Evolutionary conservation across 768 basidiomycete species (phyloP).

Genomic region (Psilocybe cubensis): DNA sequence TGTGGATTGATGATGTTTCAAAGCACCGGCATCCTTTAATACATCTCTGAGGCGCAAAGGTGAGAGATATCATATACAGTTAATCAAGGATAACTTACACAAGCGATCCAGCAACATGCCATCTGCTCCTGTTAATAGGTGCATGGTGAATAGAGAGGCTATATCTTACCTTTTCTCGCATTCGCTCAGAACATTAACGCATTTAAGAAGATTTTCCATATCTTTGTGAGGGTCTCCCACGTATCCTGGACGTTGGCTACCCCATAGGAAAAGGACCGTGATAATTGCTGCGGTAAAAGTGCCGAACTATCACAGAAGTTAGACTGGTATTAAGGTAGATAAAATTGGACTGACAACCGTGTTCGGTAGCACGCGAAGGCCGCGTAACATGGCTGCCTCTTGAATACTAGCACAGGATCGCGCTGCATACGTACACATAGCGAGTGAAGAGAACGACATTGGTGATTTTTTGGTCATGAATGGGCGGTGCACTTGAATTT

Average conservation of each 20-base stretch:
- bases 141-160: not conserved
- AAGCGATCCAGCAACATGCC: conserved; percentile 37
- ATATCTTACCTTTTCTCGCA: conserved; percentile 36
- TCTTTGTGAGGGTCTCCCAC: conserved; percentile 43
- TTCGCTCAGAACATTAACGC: conserved; percentile 49
- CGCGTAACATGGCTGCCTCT: conserved; percentile 51
- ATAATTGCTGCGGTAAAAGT: conserved; percentile 48
- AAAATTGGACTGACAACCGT: conserved; percentile 28
- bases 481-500: conserved; percentile 72
- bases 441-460: conserved; percentile 57
- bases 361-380: conserved; percentile 28
- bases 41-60: not conserved
- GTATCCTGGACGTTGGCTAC: conserved; percentile 41
- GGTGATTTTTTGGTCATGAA: conserved; percentile 53
- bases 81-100: not conserved
- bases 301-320: not conserved
- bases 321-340: not conserved
- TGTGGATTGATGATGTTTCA: not conserved
- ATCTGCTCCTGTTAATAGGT: conserved; percentile 23
- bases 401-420: conserved; percentile 71
- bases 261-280: conserved; percentile 61
- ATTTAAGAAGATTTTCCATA: conserved; percentile 54
- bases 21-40: not conserved
- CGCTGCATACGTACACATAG: conserved; percentile 74
- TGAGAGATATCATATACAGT: not conserved